Percentiles rank a stretch among this genome's conserved stretches.
phyloP scores from a whole-genome alignment of 768 basidiomycete species.

The Tylopilus felleus region DNA sequence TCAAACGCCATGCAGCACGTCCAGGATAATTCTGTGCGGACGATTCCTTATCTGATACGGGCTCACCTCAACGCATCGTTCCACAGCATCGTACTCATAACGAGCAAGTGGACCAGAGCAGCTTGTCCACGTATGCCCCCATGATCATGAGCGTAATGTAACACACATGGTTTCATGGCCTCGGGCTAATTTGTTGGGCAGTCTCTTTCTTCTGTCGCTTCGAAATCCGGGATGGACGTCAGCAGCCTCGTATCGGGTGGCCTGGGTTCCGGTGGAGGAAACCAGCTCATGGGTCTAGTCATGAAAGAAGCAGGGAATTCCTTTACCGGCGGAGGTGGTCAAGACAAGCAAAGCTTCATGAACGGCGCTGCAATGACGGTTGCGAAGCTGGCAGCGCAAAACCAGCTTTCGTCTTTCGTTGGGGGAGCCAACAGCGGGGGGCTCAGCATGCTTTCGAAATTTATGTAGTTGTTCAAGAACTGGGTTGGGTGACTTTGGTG shows the following conservation, averaged over 20 bases:
- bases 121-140: conserved; percentile 19
- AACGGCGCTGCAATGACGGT: conserved; percentile 83
- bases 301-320: conserved; percentile 80
- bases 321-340: conserved; percentile 62
- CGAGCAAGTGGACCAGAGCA: conserved; percentile 9
- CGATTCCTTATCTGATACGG: background rate
- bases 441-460: conserved; percentile 44
- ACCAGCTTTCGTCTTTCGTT: conserved; percentile 38
- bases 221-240: conserved; percentile 32
- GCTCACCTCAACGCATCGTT: background rate
- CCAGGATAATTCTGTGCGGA: conserved; percentile 17
- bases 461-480: conserved; percentile 14
- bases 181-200: conserved; percentile 10
- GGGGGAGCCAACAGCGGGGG: conserved; percentile 74
- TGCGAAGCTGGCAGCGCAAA: conserved; percentile 78
- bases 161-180: background rate
- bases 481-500: conserved; percentile 6
- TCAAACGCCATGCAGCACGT: conserved; percentile 22
- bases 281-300: conserved; percentile 77
- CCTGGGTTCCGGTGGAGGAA: conserved; percentile 44
- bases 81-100: conserved; percentile 14
- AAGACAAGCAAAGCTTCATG: conserved; percentile 75
- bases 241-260: conserved; percentile 28
- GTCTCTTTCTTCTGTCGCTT: conserved; percentile 15
- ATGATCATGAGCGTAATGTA: conserved; percentile 17